Percentiles rank a stretch among this genome's conserved stretches.
Evolutionary conservation across 345 rosid genomes (phyloP).

Genomic region (Dimocarpus longan): DNA sequence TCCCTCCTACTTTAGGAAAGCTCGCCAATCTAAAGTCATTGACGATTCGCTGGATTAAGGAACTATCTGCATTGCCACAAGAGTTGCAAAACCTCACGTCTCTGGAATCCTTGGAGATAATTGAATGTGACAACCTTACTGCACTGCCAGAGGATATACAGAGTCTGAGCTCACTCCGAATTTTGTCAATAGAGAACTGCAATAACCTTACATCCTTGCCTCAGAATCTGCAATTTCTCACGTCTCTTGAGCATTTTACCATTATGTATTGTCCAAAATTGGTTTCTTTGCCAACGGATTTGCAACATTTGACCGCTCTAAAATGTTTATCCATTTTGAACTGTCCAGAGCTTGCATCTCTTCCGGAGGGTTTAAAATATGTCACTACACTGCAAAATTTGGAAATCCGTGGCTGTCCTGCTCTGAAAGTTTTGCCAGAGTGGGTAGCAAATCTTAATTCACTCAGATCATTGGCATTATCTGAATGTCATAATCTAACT

Average conservation of each 20-base stretch:
- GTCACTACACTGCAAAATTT: constrained; percentile 19
- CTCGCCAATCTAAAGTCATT: constrained; percentile 24
- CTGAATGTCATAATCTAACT: constrained; percentile 21
- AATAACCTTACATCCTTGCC: constrained; percentile 19
- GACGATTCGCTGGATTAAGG: constrained; percentile 20
- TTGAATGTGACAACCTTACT: constrained; percentile 22
- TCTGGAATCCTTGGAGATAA: constrained; percentile 26
- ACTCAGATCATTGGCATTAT: constrained; percentile 24
- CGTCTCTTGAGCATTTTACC: constrained; percentile 24
- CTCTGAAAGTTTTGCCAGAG: constrained; percentile 9
- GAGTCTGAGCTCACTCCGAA: constrained; percentile 19
- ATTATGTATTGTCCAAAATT: constrained; percentile 28
- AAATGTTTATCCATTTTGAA: constrained; percentile 22
- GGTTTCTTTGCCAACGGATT: constrained; percentile 17
- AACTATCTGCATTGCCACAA: constrained; percentile 21
- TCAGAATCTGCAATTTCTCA: constrained; percentile 9
- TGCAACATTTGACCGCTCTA: constrained; percentile 14
- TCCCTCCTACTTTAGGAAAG: constrained; percentile 12
- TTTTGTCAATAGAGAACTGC: constrained; percentile 27
- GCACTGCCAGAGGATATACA: constrained; percentile 6
- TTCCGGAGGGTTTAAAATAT: constrained; percentile 12
- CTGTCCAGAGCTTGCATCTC: constrained; percentile 21
- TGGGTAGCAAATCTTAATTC: constrained; percentile 11
- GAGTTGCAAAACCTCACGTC: constrained; percentile 20
- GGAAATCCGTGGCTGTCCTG: constrained; percentile 20